A percentile compares a stretch with the other conserved stretches of the same genome.
Conservation (phyloP, 169 alveolate species). For the Eimeria falciformis region DNA sequence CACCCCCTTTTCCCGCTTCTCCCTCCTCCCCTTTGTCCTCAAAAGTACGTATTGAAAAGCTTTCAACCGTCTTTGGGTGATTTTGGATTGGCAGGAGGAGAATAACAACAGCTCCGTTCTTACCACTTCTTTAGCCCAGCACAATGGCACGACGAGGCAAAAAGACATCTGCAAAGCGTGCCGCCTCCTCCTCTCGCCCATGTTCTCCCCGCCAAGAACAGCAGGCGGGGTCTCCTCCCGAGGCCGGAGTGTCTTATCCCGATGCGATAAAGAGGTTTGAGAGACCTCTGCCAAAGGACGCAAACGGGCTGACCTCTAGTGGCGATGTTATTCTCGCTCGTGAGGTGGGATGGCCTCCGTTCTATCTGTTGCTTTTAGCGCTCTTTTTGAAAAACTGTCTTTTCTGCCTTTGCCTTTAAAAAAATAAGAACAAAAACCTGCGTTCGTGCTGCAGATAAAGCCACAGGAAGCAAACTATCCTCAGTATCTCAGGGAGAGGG, state of each 20-base stretch:
- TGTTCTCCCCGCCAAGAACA: no score
- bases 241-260: not conserved
- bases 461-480: conserved; percentile 44
- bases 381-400: not conserved
- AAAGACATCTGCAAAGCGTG: not conserved
- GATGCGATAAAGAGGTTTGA: not conserved
- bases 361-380: not conserved
- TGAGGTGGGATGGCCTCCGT: not conserved
- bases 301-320: not conserved
- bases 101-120: not conserved
- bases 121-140: not conserved
- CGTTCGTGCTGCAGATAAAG: conserved; percentile 9
- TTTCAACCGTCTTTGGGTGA: conserved; percentile 21
- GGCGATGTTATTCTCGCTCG: not conserved
- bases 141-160: conserved; percentile 58
- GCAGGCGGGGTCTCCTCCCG: no score
- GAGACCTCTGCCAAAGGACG: not conserved
- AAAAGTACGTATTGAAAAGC: not conserved
- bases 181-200: no score
- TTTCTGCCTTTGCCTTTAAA: no score
- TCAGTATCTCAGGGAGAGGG: conserved; percentile 52
- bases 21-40: conserved; percentile 1
- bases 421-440: no score
- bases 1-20: not conserved
- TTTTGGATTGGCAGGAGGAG: conserved; percentile 43